Evolutionary conservation across 306 rosid species (phyloP), one percentile per base, ranked within the genome.

Genomic region (Citrullus amarus): DNA sequence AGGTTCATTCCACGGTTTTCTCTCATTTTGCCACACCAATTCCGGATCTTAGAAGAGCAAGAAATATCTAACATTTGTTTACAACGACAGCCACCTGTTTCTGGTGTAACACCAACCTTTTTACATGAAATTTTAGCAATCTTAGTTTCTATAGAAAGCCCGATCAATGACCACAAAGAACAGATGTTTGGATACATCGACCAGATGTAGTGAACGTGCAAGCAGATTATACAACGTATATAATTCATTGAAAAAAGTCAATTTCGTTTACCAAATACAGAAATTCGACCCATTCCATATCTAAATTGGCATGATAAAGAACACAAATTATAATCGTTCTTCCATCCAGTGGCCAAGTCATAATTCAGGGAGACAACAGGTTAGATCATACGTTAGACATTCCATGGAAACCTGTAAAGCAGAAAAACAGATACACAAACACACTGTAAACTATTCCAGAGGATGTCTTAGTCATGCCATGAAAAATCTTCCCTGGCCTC

Each of bases 361-460:
- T 77, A 72, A 77, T 86, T 83, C 80, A 84, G 82, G 87, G 76
- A 70, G 39, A 46, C 67, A 62, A 82, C 86, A 82, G 71, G 93
- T 90, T 86, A 92, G 87, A 89, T 88, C 85, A 75, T 80, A 85
- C 85, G 97, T 92, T 88, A 90, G 87, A 80, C 86, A 88, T 86
- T 87, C 89, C 90, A 90, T 83, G 79, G 75, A 78, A 71, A 81
- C 83, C 88, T 81, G 84, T 84, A 88, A 82, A 85, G 81, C 36
- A 69, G 46, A 67, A 84, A 84, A 81, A 88, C 87, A 83, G 79
- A 86, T 62, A 43, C 51, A 76, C 58, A 81, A 82, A 81, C 55
- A 71, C 80, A 79, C 81, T 80, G 76, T 83, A 79, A 78, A 83
- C 83, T 76, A 79, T 77, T 85, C 84, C 54, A 61, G 80, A 79